Base-by-base conservation (phyloP, 1,139 yeast species). In the Yamadazyma friedrichii region DNA sequence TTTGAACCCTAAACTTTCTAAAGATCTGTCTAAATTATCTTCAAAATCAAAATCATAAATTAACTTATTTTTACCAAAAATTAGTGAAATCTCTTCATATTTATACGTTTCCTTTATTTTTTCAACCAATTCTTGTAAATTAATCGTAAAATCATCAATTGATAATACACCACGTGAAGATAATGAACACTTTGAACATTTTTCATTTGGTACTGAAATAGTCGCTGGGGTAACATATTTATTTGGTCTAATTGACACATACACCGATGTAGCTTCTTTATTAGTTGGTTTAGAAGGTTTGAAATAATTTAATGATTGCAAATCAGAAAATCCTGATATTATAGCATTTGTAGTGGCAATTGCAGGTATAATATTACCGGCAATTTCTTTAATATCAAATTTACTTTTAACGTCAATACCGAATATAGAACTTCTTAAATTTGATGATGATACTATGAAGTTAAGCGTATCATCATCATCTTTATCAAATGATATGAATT, bases 351-450 rank as follows among this genome's bases (percentile, higher is more conserved):
- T 93, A 1, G 98, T 93, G 10, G 98, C 98, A 52, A 94, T 91
- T 0, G 98, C 98, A 0, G 99, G 98, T 39, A 94, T 93, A 54
- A 94, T 94, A 59, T 93, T 93, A 9, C 99, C 99, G 0, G 98
- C 98, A 52, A 91, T 89, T 58, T 94, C 81, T 60, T 94, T 94
- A 49, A 87, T 80, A 48, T 88, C 96, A 55, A 94, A 94, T 51
- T 88, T 85, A 12, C 95, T 73, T 58, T 86, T 84, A 42, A 71
- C 55, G 24, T 82, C 86, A 46, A 94, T 91, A 25, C 75, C 70
- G 57, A 93, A 94, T 1, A 88, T 75, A 35, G 58, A 60, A 0
- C 95, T 82, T 49, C 98, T 75, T 42, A 94, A 71, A 54, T 91
- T 89, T 0, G 98, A 82, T 0, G 98, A 84, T 0, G 97, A 81